Conservation (phyloP, 768 basidiomycete species). For the Panus rudis region DNA sequence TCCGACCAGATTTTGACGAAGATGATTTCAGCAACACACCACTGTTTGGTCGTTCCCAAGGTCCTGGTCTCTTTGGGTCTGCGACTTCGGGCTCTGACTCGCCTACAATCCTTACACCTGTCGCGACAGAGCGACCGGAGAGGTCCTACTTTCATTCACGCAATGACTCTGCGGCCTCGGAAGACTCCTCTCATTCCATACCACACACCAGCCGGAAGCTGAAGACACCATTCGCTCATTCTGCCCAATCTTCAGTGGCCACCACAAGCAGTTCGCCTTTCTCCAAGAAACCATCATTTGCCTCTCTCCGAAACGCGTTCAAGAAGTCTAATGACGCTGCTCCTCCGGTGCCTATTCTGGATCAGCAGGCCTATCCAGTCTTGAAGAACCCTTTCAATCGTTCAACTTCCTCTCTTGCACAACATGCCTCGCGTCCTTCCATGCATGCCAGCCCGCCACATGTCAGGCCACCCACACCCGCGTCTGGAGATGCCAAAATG, state of each 20-base stretch:
- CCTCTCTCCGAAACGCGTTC: conserved; percentile 83
- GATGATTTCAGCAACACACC: conserved; percentile 58
- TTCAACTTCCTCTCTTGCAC: conserved; percentile 67
- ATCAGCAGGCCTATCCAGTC: conserved; percentile 60
- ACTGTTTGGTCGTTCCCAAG: conserved; percentile 59
- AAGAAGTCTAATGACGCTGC: conserved; percentile 52
- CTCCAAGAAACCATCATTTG: conserved; percentile 78
- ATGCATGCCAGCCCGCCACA: conserved; percentile 44
- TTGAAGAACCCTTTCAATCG: conserved; percentile 80
- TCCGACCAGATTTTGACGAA: conserved; percentile 63
- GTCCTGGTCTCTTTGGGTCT: conserved; percentile 25
- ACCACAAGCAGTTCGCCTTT: conserved; percentile 44
- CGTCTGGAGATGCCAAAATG: conserved; percentile 36
- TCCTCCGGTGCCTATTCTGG: conserved; percentile 66
- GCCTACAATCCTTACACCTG: conserved; percentile 51
- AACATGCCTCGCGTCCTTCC: conserved; percentile 31
- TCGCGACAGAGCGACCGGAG: conserved; percentile 41
- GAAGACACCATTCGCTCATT: conserved; percentile 58
- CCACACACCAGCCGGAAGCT: conserved; percentile 30
- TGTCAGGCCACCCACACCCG: conserved; percentile 56
- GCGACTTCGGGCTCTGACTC: conserved; percentile 52
- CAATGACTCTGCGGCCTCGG: conserved; percentile 73
- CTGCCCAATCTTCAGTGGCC: conserved; percentile 64
- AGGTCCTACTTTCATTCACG: conserved; percentile 67
- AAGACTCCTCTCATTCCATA: conserved; percentile 64